Base-by-base conservation (phyloP, 495 filamentous ascomycete genomes). In the Annulohypoxylon moriforme region DNA sequence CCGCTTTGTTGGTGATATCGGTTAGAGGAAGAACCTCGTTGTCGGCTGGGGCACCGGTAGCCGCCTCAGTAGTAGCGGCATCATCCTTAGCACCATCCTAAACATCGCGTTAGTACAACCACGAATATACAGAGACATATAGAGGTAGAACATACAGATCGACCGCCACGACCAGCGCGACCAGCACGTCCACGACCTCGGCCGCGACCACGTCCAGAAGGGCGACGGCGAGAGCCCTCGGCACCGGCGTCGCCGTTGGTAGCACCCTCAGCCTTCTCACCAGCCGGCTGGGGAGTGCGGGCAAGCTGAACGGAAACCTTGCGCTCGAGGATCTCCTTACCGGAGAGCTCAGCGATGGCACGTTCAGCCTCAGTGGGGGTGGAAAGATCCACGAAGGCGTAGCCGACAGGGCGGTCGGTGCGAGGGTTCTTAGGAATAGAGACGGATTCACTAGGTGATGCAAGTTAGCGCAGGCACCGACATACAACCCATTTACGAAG, bases 341-440 rank as follows among this genome's bases (percentile, higher is more conserved):
- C 94, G 67, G 95, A 98, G 52, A 99, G 92, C 80, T 96, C 92
- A 75, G 86, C 85, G 75, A 99, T 98, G 75, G 96, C 96, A 78
- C 93, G 91, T 80, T 97, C 92, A 63, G 96, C 96, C 84, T 99
- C 96, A 66, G 87, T 87, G 46, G 96, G 93, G 59, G 95, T 97
- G 49, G 92, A 94, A 53, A 99, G 90, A 77, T 98, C 96, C 76
- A 99, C 96, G 80, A 99, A 99, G 76, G 96, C 96, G 80, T 99
- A 99, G 69, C 96, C 96, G 81, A 99, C 96, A 42, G 96, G 95
- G 78, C 96, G 96, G 81, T 91, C 93, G 81, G 94, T 99, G 82
- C 96, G 96, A 81, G 96, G 96, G 85, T 99, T 98, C 86, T 95
- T 97, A 64, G 96, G 96, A 80, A 99, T 99, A 61, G 96, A 98